These are phyloP conservation scores for Alnus glutinosa DNA, from an alignment of 306 rosid genomes.

Conservation along the genomic window DNA sequence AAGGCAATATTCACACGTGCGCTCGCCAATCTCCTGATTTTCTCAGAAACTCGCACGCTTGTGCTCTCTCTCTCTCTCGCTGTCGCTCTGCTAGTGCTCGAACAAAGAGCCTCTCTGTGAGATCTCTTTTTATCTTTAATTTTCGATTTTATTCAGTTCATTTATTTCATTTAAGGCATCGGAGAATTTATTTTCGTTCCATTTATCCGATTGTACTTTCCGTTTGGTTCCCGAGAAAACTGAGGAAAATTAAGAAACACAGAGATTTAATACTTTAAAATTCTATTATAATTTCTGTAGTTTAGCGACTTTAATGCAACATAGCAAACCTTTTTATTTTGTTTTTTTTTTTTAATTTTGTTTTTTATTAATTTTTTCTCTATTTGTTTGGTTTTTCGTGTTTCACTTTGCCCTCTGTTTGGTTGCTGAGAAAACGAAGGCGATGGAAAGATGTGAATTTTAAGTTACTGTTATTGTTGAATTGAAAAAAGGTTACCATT, in stretches of 20 bases:
- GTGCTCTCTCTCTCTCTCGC: constrained; percentile 26
- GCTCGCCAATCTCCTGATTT: constrained; percentile 4
- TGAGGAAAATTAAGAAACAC: background rate
- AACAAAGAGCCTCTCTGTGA: constrained; percentile 13
- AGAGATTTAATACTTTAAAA: background rate
- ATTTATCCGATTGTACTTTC: background rate
- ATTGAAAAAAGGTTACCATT: background rate
- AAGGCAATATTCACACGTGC: constrained; percentile 38
- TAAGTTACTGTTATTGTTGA: background rate
- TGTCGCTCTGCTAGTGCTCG: constrained; percentile 26
- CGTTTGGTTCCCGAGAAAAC: constrained; percentile 23
- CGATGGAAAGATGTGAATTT: background rate
- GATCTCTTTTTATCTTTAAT: background rate
- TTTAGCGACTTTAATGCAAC: background rate
- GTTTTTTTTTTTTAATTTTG: background rate
- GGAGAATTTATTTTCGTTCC: background rate
- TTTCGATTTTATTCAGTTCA: background rate
- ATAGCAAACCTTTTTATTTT: background rate
- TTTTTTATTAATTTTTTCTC: background rate
- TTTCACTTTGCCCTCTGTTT: background rate
- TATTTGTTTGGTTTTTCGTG: background rate
- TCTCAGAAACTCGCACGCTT: constrained; percentile 40
- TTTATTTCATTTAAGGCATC: background rate
- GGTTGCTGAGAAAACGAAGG: background rate
- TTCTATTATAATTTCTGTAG: background rate